phyloP scores from a whole-genome alignment of 2,329 filamentous ascomycete genomes.

The Fusarium praegraminearum region DNA sequence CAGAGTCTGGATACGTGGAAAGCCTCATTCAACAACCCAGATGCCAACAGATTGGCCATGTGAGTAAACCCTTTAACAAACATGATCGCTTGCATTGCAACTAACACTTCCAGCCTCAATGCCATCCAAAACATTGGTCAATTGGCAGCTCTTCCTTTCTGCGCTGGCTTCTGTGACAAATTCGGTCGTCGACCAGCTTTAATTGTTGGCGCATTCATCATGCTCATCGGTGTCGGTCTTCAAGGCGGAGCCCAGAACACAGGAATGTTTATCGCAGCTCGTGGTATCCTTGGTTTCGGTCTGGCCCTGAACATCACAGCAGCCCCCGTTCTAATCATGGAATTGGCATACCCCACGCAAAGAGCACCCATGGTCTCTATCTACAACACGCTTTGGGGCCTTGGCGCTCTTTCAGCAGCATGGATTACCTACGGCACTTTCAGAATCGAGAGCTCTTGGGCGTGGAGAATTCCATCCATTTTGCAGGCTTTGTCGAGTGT shows the following conservation, averaged over 20 bases:
- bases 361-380: conserved; percentile 23
- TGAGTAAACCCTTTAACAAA: not conserved
- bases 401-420: conserved; percentile 14
- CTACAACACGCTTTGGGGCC: conserved; percentile 23
- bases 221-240: conserved; percentile 21
- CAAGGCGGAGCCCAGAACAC: conserved; percentile 18
- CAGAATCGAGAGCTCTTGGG: conserved; percentile 15
- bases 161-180: conserved; percentile 18
- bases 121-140: conserved; percentile 26
- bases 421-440: conserved; percentile 24
- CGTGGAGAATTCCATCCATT: conserved; percentile 18
- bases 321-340: conserved; percentile 18
- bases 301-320: conserved; percentile 18
- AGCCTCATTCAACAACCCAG: conserved; percentile 7
- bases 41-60: conserved; percentile 20
- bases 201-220: conserved; percentile 7
- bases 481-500: conserved; percentile 11
- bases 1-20: conserved; percentile 25
- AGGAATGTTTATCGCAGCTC: conserved; percentile 20
- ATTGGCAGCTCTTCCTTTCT: conserved; percentile 18
- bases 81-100: fast-evolving
- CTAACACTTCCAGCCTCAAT: not conserved
- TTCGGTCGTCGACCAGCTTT: conserved; percentile 13
- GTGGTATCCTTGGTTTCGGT: conserved; percentile 20
- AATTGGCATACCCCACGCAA: conserved; percentile 19